These are phyloP conservation scores for Fomes fomentarius DNA, from an alignment of 1,284 basidiomycete species.

Conservation along the genomic window DNA sequence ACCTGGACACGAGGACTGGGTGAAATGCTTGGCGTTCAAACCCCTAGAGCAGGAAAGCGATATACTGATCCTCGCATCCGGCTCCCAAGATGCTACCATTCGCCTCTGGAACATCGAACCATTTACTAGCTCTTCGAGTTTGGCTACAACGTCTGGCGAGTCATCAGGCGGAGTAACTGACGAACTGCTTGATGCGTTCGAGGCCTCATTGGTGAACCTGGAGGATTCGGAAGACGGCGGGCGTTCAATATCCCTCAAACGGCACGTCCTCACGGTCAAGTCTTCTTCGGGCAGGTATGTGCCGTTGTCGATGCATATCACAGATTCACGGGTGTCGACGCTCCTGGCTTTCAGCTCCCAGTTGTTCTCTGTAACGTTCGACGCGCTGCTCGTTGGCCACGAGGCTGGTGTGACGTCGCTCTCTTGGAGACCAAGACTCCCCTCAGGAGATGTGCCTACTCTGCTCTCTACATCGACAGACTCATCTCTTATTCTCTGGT, in stretches of 20 bases:
- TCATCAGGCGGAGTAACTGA: constrained; percentile 47
- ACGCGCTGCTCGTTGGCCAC: constrained; percentile 91
- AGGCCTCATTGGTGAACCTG: constrained; percentile 74
- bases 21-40: constrained; percentile 78
- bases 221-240: constrained; percentile 68
- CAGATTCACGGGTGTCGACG: background rate
- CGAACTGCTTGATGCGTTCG: constrained; percentile 86
- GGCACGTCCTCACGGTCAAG: constrained; percentile 74
- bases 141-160: constrained; percentile 21
- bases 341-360: constrained; percentile 43
- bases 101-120: constrained; percentile 83
- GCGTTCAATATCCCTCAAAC: constrained; percentile 83
- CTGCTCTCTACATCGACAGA: constrained; percentile 90
- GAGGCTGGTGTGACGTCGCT: constrained; percentile 90
- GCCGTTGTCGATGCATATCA: background rate
- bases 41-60: constrained; percentile 34
- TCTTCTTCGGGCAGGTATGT: constrained; percentile 52
- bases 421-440: constrained; percentile 65
- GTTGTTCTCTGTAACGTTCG: constrained; percentile 81
- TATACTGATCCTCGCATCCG: constrained; percentile 76
- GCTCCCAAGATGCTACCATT: constrained; percentile 91
- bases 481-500: constrained; percentile 93
- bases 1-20: constrained; percentile 94
- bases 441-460: constrained; percentile 41
- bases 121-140: constrained; percentile 32